Percentiles rank a stretch among this genome's conserved stretches.
phyloP scores from a whole-genome alignment of 306 rosid genomes.

The Prunus armeniaca region DNA sequence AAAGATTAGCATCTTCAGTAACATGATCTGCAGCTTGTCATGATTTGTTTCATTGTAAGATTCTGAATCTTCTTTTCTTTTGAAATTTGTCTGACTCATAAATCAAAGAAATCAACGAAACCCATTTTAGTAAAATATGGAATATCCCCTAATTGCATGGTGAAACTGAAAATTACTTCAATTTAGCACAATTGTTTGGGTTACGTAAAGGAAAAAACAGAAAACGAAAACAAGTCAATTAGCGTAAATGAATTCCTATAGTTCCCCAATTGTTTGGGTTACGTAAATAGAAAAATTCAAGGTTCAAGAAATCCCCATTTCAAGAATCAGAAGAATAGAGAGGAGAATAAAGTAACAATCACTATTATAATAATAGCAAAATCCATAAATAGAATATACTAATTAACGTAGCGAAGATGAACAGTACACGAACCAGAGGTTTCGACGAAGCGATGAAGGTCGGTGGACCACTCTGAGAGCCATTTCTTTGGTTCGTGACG shows the following conservation, averaged over 20 bases:
- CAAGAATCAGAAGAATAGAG: not conserved
- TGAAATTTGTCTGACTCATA: not conserved
- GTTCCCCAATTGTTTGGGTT: not conserved
- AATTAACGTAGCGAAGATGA: not conserved
- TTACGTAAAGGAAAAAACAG: not conserved
- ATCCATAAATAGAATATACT: not conserved
- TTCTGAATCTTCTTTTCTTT: not conserved
- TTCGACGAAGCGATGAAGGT: slow-evolving; percentile 21
- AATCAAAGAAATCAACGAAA: not conserved
- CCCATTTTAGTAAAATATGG: not conserved
- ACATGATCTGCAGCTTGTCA: not conserved
- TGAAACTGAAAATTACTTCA: not conserved
- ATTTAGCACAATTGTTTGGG: not conserved
- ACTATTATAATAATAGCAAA: not conserved
- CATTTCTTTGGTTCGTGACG: slow-evolving; percentile 42
- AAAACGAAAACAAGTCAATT: not conserved
- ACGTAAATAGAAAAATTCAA: not conserved
- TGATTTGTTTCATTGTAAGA: not conserved
- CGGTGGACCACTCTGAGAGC: slow-evolving; percentile 13
- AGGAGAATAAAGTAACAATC: not conserved
- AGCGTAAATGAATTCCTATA: not conserved
- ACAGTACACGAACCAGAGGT: slow-evolving; percentile 38
- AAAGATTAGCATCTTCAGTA: not conserved
- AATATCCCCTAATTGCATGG: not conserved
- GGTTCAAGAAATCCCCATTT: not conserved